These are phyloP conservation scores for Camellia granthamiana DNA, from an alignment of 148 eudicot species.

Conservation along the genomic window DNA sequence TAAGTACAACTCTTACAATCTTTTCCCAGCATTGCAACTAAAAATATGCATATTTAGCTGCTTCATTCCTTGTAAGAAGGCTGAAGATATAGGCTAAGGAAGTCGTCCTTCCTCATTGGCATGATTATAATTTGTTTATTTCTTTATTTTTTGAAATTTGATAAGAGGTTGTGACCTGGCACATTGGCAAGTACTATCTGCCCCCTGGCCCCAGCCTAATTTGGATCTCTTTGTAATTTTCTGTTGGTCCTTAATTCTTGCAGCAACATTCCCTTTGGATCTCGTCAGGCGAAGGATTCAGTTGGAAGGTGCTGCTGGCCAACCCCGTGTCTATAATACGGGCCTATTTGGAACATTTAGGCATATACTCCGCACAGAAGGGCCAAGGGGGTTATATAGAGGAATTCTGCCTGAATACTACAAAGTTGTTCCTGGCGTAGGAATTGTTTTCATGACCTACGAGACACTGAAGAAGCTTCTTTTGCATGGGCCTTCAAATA, in stretches of 20 bases:
- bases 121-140: no score
- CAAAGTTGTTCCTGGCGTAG: constrained; percentile 73
- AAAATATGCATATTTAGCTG: no score
- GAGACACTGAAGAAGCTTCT: constrained; percentile 59
- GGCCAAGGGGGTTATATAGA: constrained; percentile 60
- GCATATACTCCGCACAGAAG: constrained; percentile 56
- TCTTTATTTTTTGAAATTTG: no score
- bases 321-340: constrained; percentile 46
- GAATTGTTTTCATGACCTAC: constrained; percentile 70
- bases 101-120: no score
- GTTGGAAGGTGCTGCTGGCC: constrained; percentile 65
- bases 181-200: no score
- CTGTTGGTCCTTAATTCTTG: constrained; percentile 9
- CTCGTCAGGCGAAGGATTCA: constrained; percentile 73
- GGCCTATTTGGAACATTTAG: constrained; percentile 49
- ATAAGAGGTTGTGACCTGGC: no score
- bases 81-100: no score
- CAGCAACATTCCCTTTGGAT: constrained; percentile 71
- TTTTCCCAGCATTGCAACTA: no score
- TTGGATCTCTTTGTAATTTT: neutral
- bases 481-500: constrained; percentile 19
- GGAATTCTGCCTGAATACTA: constrained; percentile 67
- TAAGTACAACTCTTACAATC: no score
- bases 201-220: no score
- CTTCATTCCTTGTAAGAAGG: no score